A percentile compares a stretch with the other conserved stretches of the same genome.
Evolutionary conservation across 305 asterid genomes (phyloP).

Genomic region (Fraxinus angustifolia): DNA sequence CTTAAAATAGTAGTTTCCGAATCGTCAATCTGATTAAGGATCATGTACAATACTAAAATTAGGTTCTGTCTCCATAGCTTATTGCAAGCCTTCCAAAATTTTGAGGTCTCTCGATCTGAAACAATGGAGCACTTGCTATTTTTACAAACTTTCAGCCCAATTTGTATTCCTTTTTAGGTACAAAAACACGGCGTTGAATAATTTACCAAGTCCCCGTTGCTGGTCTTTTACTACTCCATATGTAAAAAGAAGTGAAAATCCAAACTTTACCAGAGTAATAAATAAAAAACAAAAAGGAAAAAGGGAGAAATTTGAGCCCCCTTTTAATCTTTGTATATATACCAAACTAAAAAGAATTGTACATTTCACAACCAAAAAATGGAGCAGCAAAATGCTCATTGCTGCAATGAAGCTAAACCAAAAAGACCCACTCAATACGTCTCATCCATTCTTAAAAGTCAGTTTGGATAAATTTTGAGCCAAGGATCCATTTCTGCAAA

Average conservation of each 20-base stretch:
- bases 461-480: neutral
- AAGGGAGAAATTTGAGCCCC: neutral
- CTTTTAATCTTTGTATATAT: neutral
- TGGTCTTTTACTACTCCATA: neutral
- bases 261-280: neutral
- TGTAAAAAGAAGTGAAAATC: neutral
- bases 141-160: neutral
- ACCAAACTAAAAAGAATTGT: neutral
- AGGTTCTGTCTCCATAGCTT: neutral
- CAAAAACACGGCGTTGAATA: neutral
- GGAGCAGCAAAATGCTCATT: slow-evolving; percentile 1
- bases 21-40: neutral
- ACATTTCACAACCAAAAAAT: neutral
- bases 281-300: neutral
- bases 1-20: neutral
- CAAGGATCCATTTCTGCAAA: neutral
- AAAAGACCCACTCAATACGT: neutral
- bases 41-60: neutral
- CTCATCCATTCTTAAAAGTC: neutral
- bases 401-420: neutral
- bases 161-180: neutral
- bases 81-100: neutral
- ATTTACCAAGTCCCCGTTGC: neutral
- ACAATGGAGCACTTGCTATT: neutral
- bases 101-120: neutral